A percentile compares a stretch with the other conserved stretches of the same genome.
phyloP scores from a whole-genome alignment of 768 basidiomycete genomes.

The Mycena capillaripes region DNA sequence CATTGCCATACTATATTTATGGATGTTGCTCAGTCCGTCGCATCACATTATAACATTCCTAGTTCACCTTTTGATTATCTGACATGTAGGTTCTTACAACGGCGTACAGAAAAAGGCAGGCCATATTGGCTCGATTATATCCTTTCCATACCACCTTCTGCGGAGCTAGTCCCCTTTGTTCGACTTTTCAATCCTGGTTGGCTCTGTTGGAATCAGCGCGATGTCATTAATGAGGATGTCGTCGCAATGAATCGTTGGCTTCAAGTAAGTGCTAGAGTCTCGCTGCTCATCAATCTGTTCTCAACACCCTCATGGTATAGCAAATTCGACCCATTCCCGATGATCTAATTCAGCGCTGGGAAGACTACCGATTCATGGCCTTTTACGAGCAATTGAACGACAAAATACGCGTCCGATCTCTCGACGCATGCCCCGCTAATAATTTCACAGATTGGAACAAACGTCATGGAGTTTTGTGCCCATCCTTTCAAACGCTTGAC shows the following conservation, averaged over 20 bases:
- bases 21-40: neutral
- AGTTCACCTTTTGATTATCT: neutral
- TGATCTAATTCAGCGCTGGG: conserved; percentile 14
- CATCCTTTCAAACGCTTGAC: neutral
- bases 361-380: conserved; percentile 1
- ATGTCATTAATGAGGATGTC: neutral
- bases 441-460: too few species aligned
- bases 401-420: neutral
- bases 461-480: too few species aligned
- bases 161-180: neutral
- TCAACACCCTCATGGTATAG: neutral
- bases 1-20: neutral
- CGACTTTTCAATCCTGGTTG: conserved; percentile 1
- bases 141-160: neutral
- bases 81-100: neutral
- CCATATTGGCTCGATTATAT: neutral
- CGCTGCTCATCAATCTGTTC: neutral
- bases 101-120: neutral
- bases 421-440: too few species aligned
- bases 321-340: neutral
- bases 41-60: neutral
- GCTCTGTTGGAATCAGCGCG: neutral
- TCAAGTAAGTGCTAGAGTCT: neutral
- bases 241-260: neutral
- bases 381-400: neutral